These are phyloP conservation scores for Amanita inopinata DNA, from an alignment of 768 basidiomycete genomes.

Conservation along the genomic window DNA sequence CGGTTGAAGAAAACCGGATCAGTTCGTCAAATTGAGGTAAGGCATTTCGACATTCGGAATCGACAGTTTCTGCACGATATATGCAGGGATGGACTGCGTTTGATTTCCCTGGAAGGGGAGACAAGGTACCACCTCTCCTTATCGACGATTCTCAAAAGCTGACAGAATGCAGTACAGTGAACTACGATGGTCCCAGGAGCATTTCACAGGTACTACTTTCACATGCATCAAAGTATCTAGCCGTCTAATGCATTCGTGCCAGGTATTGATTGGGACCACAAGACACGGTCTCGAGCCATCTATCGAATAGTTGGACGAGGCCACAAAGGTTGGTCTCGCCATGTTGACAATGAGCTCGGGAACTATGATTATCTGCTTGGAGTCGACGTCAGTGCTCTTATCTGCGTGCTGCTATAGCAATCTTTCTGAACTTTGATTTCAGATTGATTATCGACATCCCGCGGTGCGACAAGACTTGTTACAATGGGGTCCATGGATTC, in stretches of 20 bases:
- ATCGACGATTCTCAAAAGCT: not conserved
- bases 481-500: conserved; percentile 73
- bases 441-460: conserved; percentile 83
- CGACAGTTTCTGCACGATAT: conserved; percentile 1
- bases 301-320: conserved; percentile 61
- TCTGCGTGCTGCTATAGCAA: not conserved
- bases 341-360: conserved; percentile 77
- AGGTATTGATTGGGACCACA: conserved; percentile 84
- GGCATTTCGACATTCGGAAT: conserved; percentile 9
- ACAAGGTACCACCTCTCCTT: conserved; percentile 37
- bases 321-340: conserved; percentile 72
- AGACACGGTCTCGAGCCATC: conserved; percentile 49
- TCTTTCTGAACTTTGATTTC: not conserved
- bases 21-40: conserved; percentile 57
- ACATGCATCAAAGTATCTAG: not conserved
- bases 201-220: conserved; percentile 55
- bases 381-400: conserved; percentile 41
- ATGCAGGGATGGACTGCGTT: conserved; percentile 78
- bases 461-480: conserved; percentile 67
- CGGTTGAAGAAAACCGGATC: conserved; percentile 52
- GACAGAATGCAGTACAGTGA: conserved; percentile 47
- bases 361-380: conserved; percentile 84
- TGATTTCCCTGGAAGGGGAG: conserved; percentile 67
- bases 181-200: conserved; percentile 65
- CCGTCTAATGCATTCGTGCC: not conserved